Conservation (phyloP, 2,329 filamentous ascomycete genomes). For the Sclerotinia subarctica region DNA sequence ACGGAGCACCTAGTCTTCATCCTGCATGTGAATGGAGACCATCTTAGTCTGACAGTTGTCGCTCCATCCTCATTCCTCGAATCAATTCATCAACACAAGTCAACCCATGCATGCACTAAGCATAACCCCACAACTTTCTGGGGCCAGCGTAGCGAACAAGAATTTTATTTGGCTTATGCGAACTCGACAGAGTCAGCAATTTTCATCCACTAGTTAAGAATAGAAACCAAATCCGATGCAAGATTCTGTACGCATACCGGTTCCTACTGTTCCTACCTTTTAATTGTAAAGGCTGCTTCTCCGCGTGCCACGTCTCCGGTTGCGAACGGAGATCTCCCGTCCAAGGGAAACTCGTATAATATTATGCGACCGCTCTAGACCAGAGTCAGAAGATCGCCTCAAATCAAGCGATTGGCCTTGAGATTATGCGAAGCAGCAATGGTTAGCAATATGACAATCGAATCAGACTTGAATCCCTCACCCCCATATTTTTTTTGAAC, state of each 20-base stretch:
- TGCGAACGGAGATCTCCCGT: slow-evolving; percentile 13
- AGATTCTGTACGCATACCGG: not conserved
- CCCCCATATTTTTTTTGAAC: not conserved
- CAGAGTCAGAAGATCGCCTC: slow-evolving; percentile 13
- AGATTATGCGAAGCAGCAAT: not conserved
- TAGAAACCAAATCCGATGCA: not conserved
- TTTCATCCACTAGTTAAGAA: not conserved
- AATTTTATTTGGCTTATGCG: not conserved
- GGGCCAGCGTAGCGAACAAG: not conserved
- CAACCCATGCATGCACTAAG: not conserved
- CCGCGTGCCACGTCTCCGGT: slow-evolving; percentile 18
- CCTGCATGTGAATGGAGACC: not conserved
- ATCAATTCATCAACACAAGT: slow-evolving; percentile 4
- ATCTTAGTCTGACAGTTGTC: slow-evolving; percentile 17
- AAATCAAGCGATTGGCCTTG: slow-evolving; percentile 7
- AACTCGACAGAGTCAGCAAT: not conserved
- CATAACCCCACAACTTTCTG: slow-evolving; percentile 12
- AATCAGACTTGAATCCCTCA: not conserved
- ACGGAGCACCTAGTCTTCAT: not conserved
- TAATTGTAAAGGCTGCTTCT: not conserved
- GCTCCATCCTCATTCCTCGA: slow-evolving; percentile 14
- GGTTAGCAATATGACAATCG: slow-evolving; percentile 5
- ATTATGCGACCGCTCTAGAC: slow-evolving; percentile 13
- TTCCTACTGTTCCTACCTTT: slow-evolving; percentile 8
- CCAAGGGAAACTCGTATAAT: slow-evolving; percentile 9